phyloP scores from a whole-genome alignment of 2,329 filamentous ascomycete genomes.

The Alternaria infectoria region DNA sequence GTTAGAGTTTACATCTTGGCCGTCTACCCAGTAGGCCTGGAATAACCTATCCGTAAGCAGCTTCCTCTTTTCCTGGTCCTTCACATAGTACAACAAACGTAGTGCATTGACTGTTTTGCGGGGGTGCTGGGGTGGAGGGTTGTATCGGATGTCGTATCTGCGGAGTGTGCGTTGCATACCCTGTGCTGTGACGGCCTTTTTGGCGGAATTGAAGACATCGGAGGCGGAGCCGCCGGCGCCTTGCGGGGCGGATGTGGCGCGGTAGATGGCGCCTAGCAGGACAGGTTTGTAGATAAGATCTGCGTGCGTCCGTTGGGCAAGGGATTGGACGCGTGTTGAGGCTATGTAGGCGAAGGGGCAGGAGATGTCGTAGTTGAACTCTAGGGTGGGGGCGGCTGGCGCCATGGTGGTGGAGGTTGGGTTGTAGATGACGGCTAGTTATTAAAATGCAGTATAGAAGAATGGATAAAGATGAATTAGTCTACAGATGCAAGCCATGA shows the following conservation, averaged over 20 bases:
- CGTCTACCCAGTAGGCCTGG: slow-evolving; percentile 43
- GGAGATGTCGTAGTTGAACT: slow-evolving; percentile 45
- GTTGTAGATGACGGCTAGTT: fast-evolving
- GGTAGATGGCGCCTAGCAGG: slow-evolving; percentile 46
- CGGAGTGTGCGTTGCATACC: slow-evolving; percentile 40
- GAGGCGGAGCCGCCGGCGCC: slow-evolving; percentile 44
- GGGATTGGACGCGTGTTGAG: slow-evolving; percentile 38
- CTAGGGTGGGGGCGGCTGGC: slow-evolving; percentile 10
- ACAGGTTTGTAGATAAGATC: slow-evolving; percentile 37
- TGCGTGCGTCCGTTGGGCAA: slow-evolving; percentile 36
- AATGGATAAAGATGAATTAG: background rate
- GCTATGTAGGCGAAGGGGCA: slow-evolving; percentile 50
- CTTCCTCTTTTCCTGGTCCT: slow-evolving; percentile 23
- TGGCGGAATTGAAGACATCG: slow-evolving; percentile 45
- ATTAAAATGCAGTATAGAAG: background rate
- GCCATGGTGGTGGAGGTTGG: background rate
- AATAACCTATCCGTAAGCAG: slow-evolving; percentile 35
- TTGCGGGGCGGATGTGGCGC: slow-evolving; percentile 44
- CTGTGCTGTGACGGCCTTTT: slow-evolving; percentile 35
- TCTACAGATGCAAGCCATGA: background rate
- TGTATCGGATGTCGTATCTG: slow-evolving; percentile 37
- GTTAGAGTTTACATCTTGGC: slow-evolving; percentile 33
- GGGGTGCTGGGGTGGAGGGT: slow-evolving; percentile 41
- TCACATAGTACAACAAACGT: slow-evolving; percentile 33
- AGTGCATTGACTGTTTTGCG: slow-evolving; percentile 44